These are phyloP conservation scores for Saturnispora galanensis DNA, from an alignment of 805 yeast genomes.

Conservation along the genomic window DNA sequence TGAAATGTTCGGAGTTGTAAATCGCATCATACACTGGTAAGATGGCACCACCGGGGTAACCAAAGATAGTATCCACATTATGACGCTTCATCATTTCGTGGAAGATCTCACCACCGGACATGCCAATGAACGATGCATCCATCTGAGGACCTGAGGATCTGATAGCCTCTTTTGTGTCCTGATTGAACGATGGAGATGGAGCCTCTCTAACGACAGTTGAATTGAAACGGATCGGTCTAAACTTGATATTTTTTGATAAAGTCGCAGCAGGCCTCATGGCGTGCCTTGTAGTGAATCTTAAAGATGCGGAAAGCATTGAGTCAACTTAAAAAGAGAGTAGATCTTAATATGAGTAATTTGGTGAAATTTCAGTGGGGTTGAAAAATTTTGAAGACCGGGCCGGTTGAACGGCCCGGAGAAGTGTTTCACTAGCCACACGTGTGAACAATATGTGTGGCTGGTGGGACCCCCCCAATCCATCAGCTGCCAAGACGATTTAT, in stretches of 20 bases:
- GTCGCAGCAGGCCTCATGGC: neutral
- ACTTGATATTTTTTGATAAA: too few relatives aligned
- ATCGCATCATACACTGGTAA: slow-evolving; percentile 97
- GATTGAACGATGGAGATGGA: slow-evolving; percentile 18
- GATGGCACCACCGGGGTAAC: slow-evolving; percentile 99
- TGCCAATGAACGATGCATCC: slow-evolving; percentile 87
- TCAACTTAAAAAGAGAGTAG: neutral
- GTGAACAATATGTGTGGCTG: too few relatives aligned
- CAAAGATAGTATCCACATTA: slow-evolving; percentile 90
- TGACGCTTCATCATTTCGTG: slow-evolving; percentile 98
- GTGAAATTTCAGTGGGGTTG: neutral
- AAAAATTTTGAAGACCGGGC: slow-evolving; percentile 1
- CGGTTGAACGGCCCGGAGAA: neutral
- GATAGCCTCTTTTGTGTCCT: slow-evolving; percentile 16
- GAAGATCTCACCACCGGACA: slow-evolving; percentile 97
- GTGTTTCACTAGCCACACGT: neutral
- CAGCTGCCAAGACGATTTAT: too few relatives aligned
- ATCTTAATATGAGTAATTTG: slow-evolving; percentile 1
- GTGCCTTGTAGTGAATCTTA: neutral
- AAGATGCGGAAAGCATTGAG: slow-evolving; percentile 4
- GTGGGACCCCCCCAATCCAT: too few relatives aligned
- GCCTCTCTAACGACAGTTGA: slow-evolving; percentile 12
- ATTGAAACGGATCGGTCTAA: slow-evolving; percentile 6
- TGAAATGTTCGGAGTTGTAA: slow-evolving; percentile 79
- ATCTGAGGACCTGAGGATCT: slow-evolving; percentile 12